Percentiles rank a stretch among this genome's conserved stretches.
phyloP scores from a whole-genome alignment of 768 basidiomycete species.

The Boletus rubescentipes region DNA sequence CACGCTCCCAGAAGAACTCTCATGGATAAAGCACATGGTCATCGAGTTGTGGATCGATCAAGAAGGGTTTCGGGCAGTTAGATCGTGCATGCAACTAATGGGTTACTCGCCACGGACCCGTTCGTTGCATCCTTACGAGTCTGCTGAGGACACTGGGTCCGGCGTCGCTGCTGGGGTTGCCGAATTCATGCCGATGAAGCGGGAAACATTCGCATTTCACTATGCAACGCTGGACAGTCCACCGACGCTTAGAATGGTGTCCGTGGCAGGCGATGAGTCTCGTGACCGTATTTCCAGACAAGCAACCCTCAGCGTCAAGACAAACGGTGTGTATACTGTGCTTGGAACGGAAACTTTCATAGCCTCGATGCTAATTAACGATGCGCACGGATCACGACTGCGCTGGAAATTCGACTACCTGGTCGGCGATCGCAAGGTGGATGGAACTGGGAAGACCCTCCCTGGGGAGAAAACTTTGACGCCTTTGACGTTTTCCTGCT shows the following conservation, averaged over 20 bases:
- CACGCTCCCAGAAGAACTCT: conserved; percentile 38
- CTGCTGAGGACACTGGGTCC: conserved; percentile 27
- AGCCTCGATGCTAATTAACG: conserved; percentile 16
- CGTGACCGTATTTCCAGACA: conserved; percentile 77
- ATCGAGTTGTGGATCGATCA: conserved; percentile 79
- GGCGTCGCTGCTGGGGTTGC: conserved; percentile 47
- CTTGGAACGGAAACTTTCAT: conserved; percentile 56
- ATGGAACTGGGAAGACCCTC: conserved; percentile 43
- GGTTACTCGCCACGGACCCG: conserved; percentile 43
- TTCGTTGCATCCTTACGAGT: conserved; percentile 27
- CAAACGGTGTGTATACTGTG: conserved; percentile 75
- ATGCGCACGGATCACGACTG: conserved; percentile 38
- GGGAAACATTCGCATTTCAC: conserved; percentile 68
- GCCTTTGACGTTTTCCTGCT: conserved; percentile 74
- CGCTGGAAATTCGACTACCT: conserved; percentile 81
- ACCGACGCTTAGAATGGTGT: conserved; percentile 71
- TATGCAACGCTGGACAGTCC: conserved; percentile 63
- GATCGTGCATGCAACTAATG: conserved; percentile 57
- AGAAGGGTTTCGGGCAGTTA: conserved; percentile 71
- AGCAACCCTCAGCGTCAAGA: conserved; percentile 65
- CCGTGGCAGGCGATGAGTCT: conserved; percentile 62
- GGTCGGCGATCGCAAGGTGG: conserved; percentile 57
- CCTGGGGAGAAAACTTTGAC: conserved; percentile 71
- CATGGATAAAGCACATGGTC: conserved; percentile 53
- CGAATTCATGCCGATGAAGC: conserved; percentile 62